These are phyloP conservation scores for Aciculoconidium aculeatum DNA, from an alignment of 805 yeast genomes.

Conservation along the genomic window DNA sequence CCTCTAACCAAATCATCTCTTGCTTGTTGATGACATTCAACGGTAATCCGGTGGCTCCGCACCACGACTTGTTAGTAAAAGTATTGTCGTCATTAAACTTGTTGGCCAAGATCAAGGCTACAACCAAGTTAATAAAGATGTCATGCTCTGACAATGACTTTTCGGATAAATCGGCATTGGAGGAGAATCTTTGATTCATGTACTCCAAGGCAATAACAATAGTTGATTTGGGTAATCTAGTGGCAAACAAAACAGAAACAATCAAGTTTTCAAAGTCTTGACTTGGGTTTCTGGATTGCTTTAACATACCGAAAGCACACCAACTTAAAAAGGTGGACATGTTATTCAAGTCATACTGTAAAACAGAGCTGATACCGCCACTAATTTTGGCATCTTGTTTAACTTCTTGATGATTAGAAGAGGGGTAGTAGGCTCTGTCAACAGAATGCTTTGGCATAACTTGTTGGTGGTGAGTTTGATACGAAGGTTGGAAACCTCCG, in stretches of 20 bases:
- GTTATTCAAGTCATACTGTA: conserved; percentile 71
- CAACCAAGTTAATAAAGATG: conserved; percentile 51
- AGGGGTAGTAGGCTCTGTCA: neutral
- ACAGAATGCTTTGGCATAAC: neutral
- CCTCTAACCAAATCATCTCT: conserved; percentile 67
- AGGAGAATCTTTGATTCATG: conserved; percentile 52
- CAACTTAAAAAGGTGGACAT: conserved; percentile 81
- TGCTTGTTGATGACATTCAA: conserved; percentile 53
- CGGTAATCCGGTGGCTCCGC: conserved; percentile 84
- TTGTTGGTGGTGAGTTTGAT: conserved; percentile 2
- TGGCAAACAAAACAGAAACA: conserved; percentile 70
- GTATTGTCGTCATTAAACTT: conserved; percentile 96
- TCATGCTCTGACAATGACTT: conserved; percentile 23
- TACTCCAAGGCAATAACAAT: conserved; percentile 75
- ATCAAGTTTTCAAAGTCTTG: conserved; percentile 53
- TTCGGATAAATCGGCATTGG: conserved; percentile 14
- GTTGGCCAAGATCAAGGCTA: conserved; percentile 78
- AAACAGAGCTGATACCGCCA: conserved; percentile 74
- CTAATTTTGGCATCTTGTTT: conserved; percentile 24
- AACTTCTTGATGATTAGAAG: conserved; percentile 5
- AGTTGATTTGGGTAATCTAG: conserved; percentile 81
- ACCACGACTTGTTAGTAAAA: conserved; percentile 92
- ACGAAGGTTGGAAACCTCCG: conserved; percentile 6
- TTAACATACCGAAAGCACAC: conserved; percentile 64
- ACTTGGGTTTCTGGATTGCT: conserved; percentile 41